Conservation (phyloP, 495 filamentous ascomycete genomes). For the Aspergillus sclerotioniger region DNA sequence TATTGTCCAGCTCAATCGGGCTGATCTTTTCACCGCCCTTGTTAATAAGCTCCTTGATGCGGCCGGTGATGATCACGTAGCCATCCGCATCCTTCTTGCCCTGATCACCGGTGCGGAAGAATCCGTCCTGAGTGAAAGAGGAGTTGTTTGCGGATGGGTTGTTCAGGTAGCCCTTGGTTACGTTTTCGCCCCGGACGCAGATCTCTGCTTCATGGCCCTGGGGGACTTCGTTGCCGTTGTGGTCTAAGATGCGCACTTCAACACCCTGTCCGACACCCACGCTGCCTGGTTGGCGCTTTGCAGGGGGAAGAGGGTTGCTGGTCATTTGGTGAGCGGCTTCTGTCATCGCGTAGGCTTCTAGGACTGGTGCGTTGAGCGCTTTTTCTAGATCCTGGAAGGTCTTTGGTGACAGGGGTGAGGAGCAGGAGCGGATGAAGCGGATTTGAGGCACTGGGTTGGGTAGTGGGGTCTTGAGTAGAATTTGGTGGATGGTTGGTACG, state of each 20-base stretch:
- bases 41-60: constrained; percentile 84
- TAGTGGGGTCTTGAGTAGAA: constrained; percentile 67
- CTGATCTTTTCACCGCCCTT: constrained; percentile 82
- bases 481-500: constrained; percentile 86
- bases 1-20: constrained; percentile 82
- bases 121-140: constrained; percentile 67
- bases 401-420: constrained; percentile 73
- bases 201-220: constrained; percentile 73
- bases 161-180: constrained; percentile 80
- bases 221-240: constrained; percentile 57
- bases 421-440: constrained; percentile 85
- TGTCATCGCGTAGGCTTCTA: constrained; percentile 91
- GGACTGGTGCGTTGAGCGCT: constrained; percentile 70
- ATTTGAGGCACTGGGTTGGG: constrained; percentile 67
- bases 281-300: constrained; percentile 69
- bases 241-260: constrained; percentile 72
- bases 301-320: constrained; percentile 75
- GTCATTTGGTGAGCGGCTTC: constrained; percentile 90
- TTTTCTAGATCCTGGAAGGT: constrained; percentile 72
- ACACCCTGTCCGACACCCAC: constrained; percentile 81
- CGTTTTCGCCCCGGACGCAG: constrained; percentile 74
- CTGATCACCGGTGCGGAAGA: constrained; percentile 83
- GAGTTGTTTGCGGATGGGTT: constrained; percentile 68
- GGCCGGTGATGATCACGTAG: constrained; percentile 72
- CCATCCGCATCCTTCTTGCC: constrained; percentile 71